Conservation (phyloP, 2,329 filamentous ascomycete genomes). For the Onygenales sp. region DNA sequence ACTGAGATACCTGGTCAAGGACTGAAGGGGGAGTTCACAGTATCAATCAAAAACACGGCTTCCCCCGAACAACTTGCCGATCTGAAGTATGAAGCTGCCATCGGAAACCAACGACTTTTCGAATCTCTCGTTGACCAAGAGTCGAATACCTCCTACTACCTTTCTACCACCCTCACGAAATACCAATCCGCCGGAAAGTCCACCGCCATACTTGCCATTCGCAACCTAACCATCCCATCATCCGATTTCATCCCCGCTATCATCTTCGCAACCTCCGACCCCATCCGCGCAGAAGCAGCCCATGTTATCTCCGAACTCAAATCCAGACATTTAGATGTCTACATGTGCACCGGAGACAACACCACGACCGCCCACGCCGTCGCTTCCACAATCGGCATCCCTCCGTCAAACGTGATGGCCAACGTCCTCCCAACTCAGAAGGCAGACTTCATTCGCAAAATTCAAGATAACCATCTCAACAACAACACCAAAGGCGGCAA, state of each 20-base stretch:
- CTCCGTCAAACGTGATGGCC: slow-evolving; percentile 64
- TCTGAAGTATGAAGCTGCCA: slow-evolving; percentile 37
- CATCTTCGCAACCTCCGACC: slow-evolving; percentile 69
- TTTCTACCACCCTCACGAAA: slow-evolving; percentile 25
- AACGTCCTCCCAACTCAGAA: slow-evolving; percentile 81
- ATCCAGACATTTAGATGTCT: slow-evolving; percentile 60
- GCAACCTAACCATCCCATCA: slow-evolving; percentile 13
- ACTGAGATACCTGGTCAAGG: slow-evolving; percentile 50
- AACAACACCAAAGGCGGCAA: slow-evolving; percentile 1
- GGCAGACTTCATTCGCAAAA: slow-evolving; percentile 48
- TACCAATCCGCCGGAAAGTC: slow-evolving; percentile 36
- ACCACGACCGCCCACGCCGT: slow-evolving; percentile 73
- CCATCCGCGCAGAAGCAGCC: slow-evolving; percentile 63
- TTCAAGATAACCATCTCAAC: slow-evolving; percentile 27
- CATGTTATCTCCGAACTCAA: slow-evolving; percentile 57
- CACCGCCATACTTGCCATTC: slow-evolving; percentile 35
- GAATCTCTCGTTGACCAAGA: slow-evolving; percentile 14
- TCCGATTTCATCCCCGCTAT: slow-evolving; percentile 44
- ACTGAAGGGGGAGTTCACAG: slow-evolving; percentile 42
- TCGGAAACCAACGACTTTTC: slow-evolving; percentile 50
- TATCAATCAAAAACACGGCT: slow-evolving; percentile 16
- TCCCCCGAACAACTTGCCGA: slow-evolving; percentile 10
- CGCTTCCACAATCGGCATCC: slow-evolving; percentile 65
- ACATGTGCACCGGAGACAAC: slow-evolving; percentile 92
- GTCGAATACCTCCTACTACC: slow-evolving; percentile 23